phyloP scores from a whole-genome alignment of 192 early-diverging fungal species.

The Podila clonocystis region DNA sequence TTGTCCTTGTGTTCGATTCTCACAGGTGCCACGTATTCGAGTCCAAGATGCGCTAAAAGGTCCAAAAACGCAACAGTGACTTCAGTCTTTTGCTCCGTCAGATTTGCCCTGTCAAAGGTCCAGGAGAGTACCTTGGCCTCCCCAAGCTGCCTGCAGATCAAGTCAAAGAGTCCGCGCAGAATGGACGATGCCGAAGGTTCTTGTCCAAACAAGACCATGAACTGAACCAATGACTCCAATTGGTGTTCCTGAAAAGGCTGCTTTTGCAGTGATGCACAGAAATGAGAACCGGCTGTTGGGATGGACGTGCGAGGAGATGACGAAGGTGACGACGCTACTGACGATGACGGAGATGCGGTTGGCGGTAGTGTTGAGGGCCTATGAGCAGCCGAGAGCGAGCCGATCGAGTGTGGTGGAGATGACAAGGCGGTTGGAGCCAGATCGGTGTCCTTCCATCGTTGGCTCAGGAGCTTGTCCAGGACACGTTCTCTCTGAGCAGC shows the following conservation, averaged over 20 bases:
- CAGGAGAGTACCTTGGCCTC: slow-evolving; percentile 16
- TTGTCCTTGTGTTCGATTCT: background rate
- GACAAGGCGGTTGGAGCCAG: background rate
- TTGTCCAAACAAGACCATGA: slow-evolving; percentile 20
- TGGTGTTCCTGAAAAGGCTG: slow-evolving; percentile 40
- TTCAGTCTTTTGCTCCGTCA: slow-evolving; percentile 43
- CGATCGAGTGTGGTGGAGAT: slow-evolving; percentile 15
- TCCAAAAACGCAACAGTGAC: slow-evolving; percentile 37
- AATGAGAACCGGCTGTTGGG: background rate
- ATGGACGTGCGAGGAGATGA: background rate
- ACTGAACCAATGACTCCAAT: slow-evolving; percentile 27
- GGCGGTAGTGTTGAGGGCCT: slow-evolving; percentile 8
- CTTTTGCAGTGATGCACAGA: slow-evolving; percentile 10
- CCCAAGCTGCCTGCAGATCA: slow-evolving; percentile 26
- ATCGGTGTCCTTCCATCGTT: slow-evolving; percentile 24
- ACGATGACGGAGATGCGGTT: background rate
- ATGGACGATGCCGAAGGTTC: slow-evolving; percentile 36
- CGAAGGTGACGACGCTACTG: slow-evolving; percentile 1
- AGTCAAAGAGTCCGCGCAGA: slow-evolving; percentile 26
- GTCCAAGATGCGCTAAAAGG: slow-evolving; percentile 22
- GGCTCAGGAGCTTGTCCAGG: slow-evolving; percentile 16
- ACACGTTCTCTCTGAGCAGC: slow-evolving; percentile 19
- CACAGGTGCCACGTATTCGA: slow-evolving; percentile 10
- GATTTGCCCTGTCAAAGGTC: slow-evolving; percentile 42
- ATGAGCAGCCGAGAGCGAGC: slow-evolving; percentile 8